Conservation (phyloP, 805 yeast species). For the Yamadazyma sp. region DNA sequence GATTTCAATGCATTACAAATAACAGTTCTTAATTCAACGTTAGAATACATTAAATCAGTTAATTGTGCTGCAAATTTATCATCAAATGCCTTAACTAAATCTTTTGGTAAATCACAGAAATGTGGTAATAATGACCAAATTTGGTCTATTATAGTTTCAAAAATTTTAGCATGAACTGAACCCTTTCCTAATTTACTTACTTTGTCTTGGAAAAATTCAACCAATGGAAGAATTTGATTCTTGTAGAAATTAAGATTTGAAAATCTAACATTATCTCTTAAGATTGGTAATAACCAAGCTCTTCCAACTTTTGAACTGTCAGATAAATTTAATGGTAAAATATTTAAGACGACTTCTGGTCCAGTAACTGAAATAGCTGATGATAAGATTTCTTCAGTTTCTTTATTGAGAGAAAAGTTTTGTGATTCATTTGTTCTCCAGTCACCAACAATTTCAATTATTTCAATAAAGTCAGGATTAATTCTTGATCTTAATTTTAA, state of each 20-base stretch:
- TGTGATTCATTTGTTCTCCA: conserved; percentile 79
- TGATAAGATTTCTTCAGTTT: conserved; percentile 77
- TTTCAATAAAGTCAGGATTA: conserved; percentile 66
- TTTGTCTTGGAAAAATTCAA: conserved; percentile 50
- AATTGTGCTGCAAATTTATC: conserved; percentile 76
- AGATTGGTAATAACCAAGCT: conserved; percentile 90
- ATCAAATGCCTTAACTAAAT: conserved; percentile 60
- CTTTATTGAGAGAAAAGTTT: conserved; percentile 64
- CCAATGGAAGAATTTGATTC: conserved; percentile 63
- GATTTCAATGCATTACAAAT: conserved; percentile 79
- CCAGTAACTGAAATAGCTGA: conserved; percentile 80
- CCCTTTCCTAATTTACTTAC: conserved; percentile 45
- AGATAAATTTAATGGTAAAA: conserved; percentile 76
- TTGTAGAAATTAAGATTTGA: conserved; percentile 67
- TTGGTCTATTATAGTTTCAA: conserved; percentile 84
- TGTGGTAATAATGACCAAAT: conserved; percentile 89
- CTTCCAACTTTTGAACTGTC: conserved; percentile 68
- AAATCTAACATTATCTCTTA: conserved; percentile 79
- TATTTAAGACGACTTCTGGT: conserved; percentile 73
- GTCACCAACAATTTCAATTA: conserved; percentile 72
- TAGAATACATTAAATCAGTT: conserved; percentile 70
- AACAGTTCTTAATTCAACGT: conserved; percentile 71
- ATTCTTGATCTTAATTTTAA: conserved; percentile 61
- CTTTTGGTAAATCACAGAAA: conserved; percentile 84
- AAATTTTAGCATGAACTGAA: conserved; percentile 71